Percentiles rank a stretch among this genome's conserved stretches.
Conservation (phyloP, 176 grass and related monocot species). For the Poa annua region DNA sequence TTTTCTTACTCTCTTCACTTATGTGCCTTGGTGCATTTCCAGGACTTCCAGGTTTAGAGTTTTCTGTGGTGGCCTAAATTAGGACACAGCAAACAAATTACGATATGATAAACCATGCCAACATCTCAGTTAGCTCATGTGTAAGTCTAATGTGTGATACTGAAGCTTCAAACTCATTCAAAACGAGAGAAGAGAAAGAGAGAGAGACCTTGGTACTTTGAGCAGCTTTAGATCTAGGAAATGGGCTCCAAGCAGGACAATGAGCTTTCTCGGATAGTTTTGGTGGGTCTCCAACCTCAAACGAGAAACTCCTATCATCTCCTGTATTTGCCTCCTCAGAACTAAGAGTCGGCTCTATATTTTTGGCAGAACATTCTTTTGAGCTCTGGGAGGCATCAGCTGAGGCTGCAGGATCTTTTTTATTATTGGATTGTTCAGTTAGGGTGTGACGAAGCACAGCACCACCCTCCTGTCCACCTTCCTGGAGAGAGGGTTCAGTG, state of each 20-base stretch:
- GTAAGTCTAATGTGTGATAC: background rate
- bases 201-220: constrained; percentile 57
- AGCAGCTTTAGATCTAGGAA: constrained; percentile 43
- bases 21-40: constrained; percentile 44
- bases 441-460: constrained; percentile 9
- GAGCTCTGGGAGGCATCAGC: constrained; percentile 36
- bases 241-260: constrained; percentile 61
- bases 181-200: background rate
- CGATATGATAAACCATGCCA: constrained; percentile 37
- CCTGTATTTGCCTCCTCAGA: constrained; percentile 51
- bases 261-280: constrained; percentile 65
- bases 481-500: constrained; percentile 39
- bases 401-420: constrained; percentile 52
- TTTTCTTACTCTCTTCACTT: constrained; percentile 50
- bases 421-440: constrained; percentile 33
- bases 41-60: constrained; percentile 46
- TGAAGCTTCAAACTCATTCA: background rate
- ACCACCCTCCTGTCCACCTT: constrained; percentile 47
- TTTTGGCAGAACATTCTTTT: constrained; percentile 41
- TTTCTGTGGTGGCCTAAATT: constrained; percentile 58
- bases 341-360: constrained; percentile 39
- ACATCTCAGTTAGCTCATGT: background rate
- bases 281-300: constrained; percentile 62
- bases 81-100: constrained; percentile 16
- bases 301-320: constrained; percentile 88